These are phyloP conservation scores for Agapanthus africanus DNA, from an alignment of 106 monocot genomes.

Conservation along the genomic window DNA sequence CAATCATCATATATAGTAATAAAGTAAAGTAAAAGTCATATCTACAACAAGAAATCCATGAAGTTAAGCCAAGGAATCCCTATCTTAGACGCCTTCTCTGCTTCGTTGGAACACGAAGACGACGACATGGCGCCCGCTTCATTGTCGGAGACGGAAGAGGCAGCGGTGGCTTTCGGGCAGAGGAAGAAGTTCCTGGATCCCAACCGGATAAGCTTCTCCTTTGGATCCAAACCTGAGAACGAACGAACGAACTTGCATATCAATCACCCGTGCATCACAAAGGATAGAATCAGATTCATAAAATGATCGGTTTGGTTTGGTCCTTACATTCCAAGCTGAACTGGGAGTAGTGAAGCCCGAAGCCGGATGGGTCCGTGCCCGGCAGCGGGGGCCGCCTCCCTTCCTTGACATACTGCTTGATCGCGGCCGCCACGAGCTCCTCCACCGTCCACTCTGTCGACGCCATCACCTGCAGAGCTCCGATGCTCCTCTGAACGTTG, in stretches of 20 bases:
- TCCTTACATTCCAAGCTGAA: conserved; percentile 74
- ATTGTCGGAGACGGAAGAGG: neutral
- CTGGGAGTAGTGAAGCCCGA: conserved; percentile 78
- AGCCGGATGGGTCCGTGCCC: conserved; percentile 23
- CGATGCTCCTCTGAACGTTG: conserved; percentile 54
- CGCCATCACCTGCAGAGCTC: conserved; percentile 68
- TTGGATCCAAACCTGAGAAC: conserved; percentile 49
- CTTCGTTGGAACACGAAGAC: conserved; percentile 22
- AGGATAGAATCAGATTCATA: too few relatives aligned
- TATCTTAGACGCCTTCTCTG: conserved; percentile 20
- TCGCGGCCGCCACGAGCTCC: conserved; percentile 35
- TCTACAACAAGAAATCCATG: conserved; percentile 39
- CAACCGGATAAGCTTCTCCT: conserved; percentile 50
- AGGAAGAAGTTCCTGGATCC: conserved; percentile 80
- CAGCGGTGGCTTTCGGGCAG: conserved; percentile 21
- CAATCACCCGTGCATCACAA: too few relatives aligned
- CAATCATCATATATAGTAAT: too few relatives aligned
- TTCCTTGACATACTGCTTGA: conserved; percentile 59
- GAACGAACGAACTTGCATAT: too few relatives aligned
- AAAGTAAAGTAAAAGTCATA: too few relatives aligned
- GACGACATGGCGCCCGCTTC: too few relatives aligned
- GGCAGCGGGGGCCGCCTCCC: conserved; percentile 47
- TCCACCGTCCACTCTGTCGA: conserved; percentile 59
- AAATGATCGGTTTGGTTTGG: too few relatives aligned
- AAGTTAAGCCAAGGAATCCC: conserved; percentile 29